Percentiles rank a stretch among this genome's conserved stretches.
Conservation (phyloP, 257 asterid species). For the Nicotiana otophora region DNA sequence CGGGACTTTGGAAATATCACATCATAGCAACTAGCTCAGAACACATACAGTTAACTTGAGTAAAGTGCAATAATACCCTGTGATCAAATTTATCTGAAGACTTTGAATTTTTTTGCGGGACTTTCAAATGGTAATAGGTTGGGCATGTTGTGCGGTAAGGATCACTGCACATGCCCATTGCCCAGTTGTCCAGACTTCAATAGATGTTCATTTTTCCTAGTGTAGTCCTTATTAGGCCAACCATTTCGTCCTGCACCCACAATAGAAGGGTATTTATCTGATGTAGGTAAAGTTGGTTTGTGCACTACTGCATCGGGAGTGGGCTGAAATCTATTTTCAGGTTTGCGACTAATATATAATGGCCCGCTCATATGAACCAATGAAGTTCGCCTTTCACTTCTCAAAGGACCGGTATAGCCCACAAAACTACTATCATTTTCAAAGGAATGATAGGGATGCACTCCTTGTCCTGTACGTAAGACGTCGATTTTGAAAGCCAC, state of each 20-base stretch:
- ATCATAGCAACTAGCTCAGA: background rate
- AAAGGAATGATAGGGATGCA: conserved; percentile 57
- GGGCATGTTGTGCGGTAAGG: conserved; percentile 97
- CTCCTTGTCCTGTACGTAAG: conserved; percentile 52
- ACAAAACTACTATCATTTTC: conserved; percentile 34
- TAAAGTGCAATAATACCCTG: conserved; percentile 45
- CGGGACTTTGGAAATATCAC: background rate
- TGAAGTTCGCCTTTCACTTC: conserved; percentile 36
- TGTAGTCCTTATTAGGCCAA: conserved; percentile 36
- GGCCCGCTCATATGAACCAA: conserved; percentile 64
- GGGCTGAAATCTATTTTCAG: conserved; percentile 40
- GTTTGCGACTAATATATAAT: conserved; percentile 28
- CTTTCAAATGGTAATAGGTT: conserved; percentile 45
- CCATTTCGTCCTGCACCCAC: conserved; percentile 26
- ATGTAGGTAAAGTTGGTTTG: conserved; percentile 25
- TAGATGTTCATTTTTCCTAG: conserved; percentile 63
- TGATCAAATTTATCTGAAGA: conserved; percentile 53
- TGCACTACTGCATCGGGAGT: conserved; percentile 29
- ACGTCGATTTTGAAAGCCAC: conserved; percentile 28
- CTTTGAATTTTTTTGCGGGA: conserved; percentile 36
- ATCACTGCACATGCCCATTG: conserved; percentile 86
- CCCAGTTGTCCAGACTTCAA: conserved; percentile 87
- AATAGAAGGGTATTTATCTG: conserved; percentile 49
- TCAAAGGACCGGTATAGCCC: conserved; percentile 76
- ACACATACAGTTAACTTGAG: conserved; percentile 1